phyloP scores from a whole-genome alignment of 768 basidiomycete genomes.

The Myochromella boudieri region DNA sequence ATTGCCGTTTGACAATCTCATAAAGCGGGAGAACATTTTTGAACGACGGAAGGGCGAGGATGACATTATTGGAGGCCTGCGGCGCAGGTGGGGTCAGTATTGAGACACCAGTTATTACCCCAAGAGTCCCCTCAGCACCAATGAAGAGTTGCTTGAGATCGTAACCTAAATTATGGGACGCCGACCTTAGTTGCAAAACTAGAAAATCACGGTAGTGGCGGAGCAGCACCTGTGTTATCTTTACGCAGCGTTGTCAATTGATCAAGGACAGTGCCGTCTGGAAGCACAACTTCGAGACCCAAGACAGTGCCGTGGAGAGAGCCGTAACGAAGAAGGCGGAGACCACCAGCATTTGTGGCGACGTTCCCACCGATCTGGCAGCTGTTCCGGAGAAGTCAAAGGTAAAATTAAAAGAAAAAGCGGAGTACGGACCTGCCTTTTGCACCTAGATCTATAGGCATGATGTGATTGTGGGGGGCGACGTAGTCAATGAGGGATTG shows the following conservation, averaged over 20 bases:
- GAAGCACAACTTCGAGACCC: constrained; percentile 92
- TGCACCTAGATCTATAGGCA: constrained; percentile 94
- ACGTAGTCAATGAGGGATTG: constrained; percentile 86
- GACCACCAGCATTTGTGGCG: constrained; percentile 96
- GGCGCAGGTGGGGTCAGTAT: constrained; percentile 87
- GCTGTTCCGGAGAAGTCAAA: constrained; percentile 34
- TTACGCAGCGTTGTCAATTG: constrained; percentile 89
- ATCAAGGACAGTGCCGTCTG: constrained; percentile 90
- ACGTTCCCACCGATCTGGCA: constrained; percentile 99
- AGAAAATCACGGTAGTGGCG: not conserved
- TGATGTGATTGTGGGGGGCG: constrained; percentile 86
- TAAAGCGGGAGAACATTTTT: constrained; percentile 86
- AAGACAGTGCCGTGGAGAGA: constrained; percentile 93
- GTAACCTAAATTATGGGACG: constrained; percentile 60
- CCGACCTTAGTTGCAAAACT: not conserved
- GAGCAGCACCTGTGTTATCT: constrained; percentile 97
- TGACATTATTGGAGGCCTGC: constrained; percentile 85
- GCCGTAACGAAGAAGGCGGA: constrained; percentile 91
- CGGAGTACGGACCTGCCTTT: constrained; percentile 76
- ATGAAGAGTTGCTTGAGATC: constrained; percentile 99
- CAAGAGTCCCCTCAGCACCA: constrained; percentile 95
- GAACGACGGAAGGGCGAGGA: constrained; percentile 86
- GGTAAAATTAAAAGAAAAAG: not conserved
- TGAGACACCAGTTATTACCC: constrained; percentile 92
- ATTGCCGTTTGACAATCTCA: constrained; percentile 72